Evolutionary conservation across 768 basidiomycete species (phyloP), one percentile per base, ranked within the genome.

Genomic region (Kwoniella bestiolae): DNA sequence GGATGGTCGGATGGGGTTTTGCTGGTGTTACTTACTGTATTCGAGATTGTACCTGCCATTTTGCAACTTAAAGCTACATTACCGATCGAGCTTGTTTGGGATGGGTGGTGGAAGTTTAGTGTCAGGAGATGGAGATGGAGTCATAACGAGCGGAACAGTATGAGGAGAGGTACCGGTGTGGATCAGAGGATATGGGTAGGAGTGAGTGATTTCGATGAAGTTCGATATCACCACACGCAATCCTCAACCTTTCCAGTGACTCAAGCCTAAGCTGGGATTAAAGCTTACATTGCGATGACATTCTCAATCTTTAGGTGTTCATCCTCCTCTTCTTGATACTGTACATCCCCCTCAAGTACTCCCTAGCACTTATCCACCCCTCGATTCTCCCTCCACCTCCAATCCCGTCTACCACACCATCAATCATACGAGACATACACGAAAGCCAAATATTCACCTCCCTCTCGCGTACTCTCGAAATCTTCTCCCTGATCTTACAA

Each of bases 131-230:
- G 44, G 59, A 44, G 41, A 25, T 60, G 57, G 58, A 55, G 29
- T 8, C 57, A 66, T 55, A 21, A 18, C 2, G 65, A 66, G 35
- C 29, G 65, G 23, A 59, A 59, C 7, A 66, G 58, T 56, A 38
- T 47, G 5, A 56, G 65, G n/a, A 25, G 45, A 47, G 58, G 52
- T 0, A 46, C 51, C 12, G 47, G 56, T 0, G 18, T 46, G 18
- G 34, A 50, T 31, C 25, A 26, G n/a, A 31, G 16, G 21, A 26
- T 55, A 0, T 60, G 65, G 65, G 31, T 49, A 18, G 31, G 21
- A 38, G 65, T 66, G 52, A 53, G 64, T 65, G n/a, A n/a, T n/a
- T n/a, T n/a, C n/a, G n/a, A n/a, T n/a, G n/a, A n/a, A n/a, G n/a
- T n/a, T n/a, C n/a, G n/a, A n/a, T n/a, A n/a, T n/a, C n/a, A n/a